Conservation (phyloP, 495 filamentous ascomycete genomes). For the Tuber brumale region DNA sequence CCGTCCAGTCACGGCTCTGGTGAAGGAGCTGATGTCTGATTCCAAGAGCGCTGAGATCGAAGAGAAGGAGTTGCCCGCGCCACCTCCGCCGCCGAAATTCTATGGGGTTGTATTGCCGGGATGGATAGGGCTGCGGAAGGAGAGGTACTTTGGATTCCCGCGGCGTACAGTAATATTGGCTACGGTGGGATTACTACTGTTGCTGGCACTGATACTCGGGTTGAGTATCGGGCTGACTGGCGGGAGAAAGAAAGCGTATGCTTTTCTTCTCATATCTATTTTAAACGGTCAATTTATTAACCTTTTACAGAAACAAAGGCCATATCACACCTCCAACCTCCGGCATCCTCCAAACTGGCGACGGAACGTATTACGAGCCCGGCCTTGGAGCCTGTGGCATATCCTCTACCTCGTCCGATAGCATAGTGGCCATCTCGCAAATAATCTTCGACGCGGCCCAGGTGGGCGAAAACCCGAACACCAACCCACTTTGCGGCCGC, state of each 20-base stretch:
- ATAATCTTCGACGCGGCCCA: conserved; percentile 58
- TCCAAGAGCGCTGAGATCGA: not conserved
- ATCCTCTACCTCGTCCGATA: conserved; percentile 48
- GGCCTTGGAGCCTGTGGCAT: conserved; percentile 67
- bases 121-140: not conserved
- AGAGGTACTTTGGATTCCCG: conserved; percentile 15
- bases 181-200: conserved; percentile 40
- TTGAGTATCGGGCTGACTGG: conserved; percentile 51
- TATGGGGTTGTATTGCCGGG: not conserved
- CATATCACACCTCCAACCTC: conserved; percentile 54
- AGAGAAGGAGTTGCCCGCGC: not conserved
- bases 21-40: not conserved
- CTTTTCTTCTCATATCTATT: no score
- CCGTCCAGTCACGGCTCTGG: not conserved
- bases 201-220: conserved; percentile 53
- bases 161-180: conserved; percentile 31
- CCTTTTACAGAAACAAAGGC: not conserved
- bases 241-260: conserved; percentile 23
- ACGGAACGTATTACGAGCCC: conserved; percentile 65
- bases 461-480: conserved; percentile 54
- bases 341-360: conserved; percentile 52
- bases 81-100: not conserved
- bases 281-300: not conserved
- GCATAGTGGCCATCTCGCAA: conserved; percentile 62
- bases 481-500: conserved; percentile 63